Evolutionary conservation across 352 stramenopile species (phyloP).

Genomic region (Pilasporangium apinafurcum): DNA sequence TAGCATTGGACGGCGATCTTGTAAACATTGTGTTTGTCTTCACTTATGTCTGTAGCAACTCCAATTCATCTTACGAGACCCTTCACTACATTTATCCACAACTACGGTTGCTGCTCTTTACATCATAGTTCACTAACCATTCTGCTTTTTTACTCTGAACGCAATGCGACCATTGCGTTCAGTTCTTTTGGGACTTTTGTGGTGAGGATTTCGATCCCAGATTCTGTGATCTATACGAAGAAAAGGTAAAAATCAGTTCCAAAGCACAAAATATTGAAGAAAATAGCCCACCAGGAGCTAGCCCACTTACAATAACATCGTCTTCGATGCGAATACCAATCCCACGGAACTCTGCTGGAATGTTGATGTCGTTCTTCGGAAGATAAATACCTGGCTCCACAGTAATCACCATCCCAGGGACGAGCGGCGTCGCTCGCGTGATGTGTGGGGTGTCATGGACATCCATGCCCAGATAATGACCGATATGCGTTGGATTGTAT

Average conservation of each 20-base stretch:
- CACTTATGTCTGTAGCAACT: no score
- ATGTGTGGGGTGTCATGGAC: conserved; percentile 77
- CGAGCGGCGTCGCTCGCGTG: conserved; percentile 42
- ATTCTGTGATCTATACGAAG: conserved; percentile 65
- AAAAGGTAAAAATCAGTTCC: not conserved
- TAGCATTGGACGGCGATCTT: no score
- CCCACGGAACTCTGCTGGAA: conserved; percentile 70
- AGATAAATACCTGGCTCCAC: conserved; percentile 82
- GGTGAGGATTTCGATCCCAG: conserved; percentile 71
- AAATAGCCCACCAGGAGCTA: not conserved
- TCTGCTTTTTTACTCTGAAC: conserved; percentile 34
- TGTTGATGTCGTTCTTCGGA: conserved; percentile 55
- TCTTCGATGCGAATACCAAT: conserved; percentile 86
- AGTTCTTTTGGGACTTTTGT: conserved; percentile 64
- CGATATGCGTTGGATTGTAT: conserved; percentile 85
- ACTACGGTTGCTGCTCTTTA: no score
- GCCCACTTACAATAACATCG: conserved; percentile 63
- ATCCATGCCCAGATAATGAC: conserved; percentile 82
- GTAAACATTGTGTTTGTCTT: no score
- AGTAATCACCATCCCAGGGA: conserved; percentile 76
- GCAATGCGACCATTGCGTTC: conserved; percentile 54
- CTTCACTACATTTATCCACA: no score
- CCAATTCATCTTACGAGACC: no score
- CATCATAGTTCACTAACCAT: no score
- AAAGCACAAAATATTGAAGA: conserved; percentile 1